Percentiles rank a stretch among this genome's conserved stretches.
phyloP scores from a whole-genome alignment of 2,329 filamentous ascomycete genomes.

The Coleophoma cylindrospora region DNA sequence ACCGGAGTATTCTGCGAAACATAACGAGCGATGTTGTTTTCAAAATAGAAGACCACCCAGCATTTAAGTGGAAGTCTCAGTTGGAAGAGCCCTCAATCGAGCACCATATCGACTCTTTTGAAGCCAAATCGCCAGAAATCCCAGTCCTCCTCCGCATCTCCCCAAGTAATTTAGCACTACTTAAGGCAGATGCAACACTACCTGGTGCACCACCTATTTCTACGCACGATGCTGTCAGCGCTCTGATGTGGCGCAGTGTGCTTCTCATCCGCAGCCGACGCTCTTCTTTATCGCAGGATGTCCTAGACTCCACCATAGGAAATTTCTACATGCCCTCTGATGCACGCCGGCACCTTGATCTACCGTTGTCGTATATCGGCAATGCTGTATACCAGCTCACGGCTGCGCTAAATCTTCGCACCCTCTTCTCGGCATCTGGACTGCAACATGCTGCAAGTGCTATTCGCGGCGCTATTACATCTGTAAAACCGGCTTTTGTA shows the following conservation, averaged over 20 bases:
- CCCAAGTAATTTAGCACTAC: slow-evolving; percentile 1
- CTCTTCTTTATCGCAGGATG: neutral
- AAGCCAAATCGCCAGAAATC: slow-evolving; percentile 7
- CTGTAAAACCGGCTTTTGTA: slow-evolving; percentile 1
- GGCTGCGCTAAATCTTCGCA: slow-evolving; percentile 1
- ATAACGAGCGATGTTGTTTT: slow-evolving; percentile 6
- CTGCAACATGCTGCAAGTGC: slow-evolving; percentile 3
- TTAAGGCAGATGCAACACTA: slow-evolving; percentile 8
- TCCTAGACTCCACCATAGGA: slow-evolving; percentile 1
- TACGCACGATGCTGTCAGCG: slow-evolving; percentile 10
- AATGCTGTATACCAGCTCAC: slow-evolving; percentile 9
- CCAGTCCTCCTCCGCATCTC: slow-evolving; percentile 6
- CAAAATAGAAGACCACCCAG: slow-evolving; percentile 10
- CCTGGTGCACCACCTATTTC: slow-evolving; percentile 5
- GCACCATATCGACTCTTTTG: slow-evolving; percentile 3
- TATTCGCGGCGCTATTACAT: slow-evolving; percentile 4
- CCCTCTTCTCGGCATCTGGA: slow-evolving; percentile 4
- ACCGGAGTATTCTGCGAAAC: slow-evolving; percentile 6
- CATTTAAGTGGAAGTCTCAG: neutral
- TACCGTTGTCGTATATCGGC: slow-evolving; percentile 6
- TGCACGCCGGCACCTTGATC: slow-evolving; percentile 5
- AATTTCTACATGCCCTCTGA: slow-evolving; percentile 8
- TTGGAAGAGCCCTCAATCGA: neutral
- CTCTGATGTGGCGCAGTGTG: slow-evolving; percentile 7
- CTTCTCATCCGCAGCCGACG: slow-evolving; percentile 8